phyloP scores from a whole-genome alignment of 768 basidiomycete genomes.

The Hygrocybe coccinea region DNA sequence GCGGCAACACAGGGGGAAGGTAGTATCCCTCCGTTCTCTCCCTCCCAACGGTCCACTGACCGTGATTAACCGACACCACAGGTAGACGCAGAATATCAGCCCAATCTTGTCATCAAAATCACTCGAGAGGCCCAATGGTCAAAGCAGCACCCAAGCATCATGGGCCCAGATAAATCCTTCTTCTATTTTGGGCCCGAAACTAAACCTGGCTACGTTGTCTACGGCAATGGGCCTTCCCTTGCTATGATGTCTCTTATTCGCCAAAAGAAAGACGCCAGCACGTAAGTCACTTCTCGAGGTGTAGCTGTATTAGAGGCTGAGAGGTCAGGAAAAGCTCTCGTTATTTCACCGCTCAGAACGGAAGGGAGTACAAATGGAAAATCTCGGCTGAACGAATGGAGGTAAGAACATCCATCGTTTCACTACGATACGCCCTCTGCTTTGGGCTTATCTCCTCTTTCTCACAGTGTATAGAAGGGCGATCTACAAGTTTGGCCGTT shows the following conservation, averaged over 20 bases:
- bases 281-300: slow-evolving; percentile 40
- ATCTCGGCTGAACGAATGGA: slow-evolving; percentile 59
- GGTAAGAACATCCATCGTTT: slow-evolving; percentile 37
- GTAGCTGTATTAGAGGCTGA: not conserved
- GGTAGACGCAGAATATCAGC: slow-evolving; percentile 26
- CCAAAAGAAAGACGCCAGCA: slow-evolving; percentile 56
- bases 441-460: slow-evolving; percentile 1
- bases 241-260: slow-evolving; percentile 55
- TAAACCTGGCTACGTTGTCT: slow-evolving; percentile 58
- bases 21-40: not conserved
- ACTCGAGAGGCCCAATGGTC: slow-evolving; percentile 64
- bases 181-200: slow-evolving; percentile 70
- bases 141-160: slow-evolving; percentile 60
- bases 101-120: slow-evolving; percentile 61
- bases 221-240: slow-evolving; percentile 56
- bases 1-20: not conserved
- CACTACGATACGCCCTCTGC: slow-evolving; percentile 1
- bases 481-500: slow-evolving; percentile 54
- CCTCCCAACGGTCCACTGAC: not conserved
- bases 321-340: slow-evolving; percentile 47
- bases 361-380: slow-evolving; percentile 74
- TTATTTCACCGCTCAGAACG: slow-evolving; percentile 68
- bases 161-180: slow-evolving; percentile 77
- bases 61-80: not conserved
- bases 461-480: slow-evolving; percentile 58